phyloP scores from a whole-genome alignment of 257 asterid species.

The Anisodus acutangulus region DNA sequence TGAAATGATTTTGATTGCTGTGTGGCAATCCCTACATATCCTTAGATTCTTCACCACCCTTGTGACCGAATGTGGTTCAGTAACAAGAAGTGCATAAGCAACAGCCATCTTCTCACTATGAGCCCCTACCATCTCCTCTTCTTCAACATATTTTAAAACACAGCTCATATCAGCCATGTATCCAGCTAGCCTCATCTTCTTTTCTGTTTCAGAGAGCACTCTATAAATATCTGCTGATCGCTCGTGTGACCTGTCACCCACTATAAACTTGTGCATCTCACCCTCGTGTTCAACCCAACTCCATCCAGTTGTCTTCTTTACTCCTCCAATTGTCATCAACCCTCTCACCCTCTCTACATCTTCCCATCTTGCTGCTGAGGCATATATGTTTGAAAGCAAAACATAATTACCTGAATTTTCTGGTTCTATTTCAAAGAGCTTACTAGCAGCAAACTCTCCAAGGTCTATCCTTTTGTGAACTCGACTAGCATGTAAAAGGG shows the following conservation, averaged over 20 bases:
- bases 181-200: slow-evolving; percentile 54
- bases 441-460: slow-evolving; percentile 67
- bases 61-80: slow-evolving; percentile 48
- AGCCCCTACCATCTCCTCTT: slow-evolving; percentile 67
- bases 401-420: slow-evolving; percentile 60
- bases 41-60: slow-evolving; percentile 70
- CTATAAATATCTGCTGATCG: slow-evolving; percentile 46
- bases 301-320: slow-evolving; percentile 57
- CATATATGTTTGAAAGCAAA: slow-evolving; percentile 62
- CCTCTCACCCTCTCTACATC: slow-evolving; percentile 60
- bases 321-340: slow-evolving; percentile 53
- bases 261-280: slow-evolving; percentile 55
- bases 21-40: slow-evolving; percentile 72
- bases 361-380: slow-evolving; percentile 63
- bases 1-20: slow-evolving; percentile 64
- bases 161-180: slow-evolving; percentile 59
- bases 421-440: slow-evolving; percentile 70
- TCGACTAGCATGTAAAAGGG: slow-evolving; percentile 64
- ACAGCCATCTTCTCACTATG: slow-evolving; percentile 73
- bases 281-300: slow-evolving; percentile 66
- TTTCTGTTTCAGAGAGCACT: slow-evolving; percentile 43
- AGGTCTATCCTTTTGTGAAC: slow-evolving; percentile 61
- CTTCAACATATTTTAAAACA: slow-evolving; percentile 64
- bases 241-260: slow-evolving; percentile 55
- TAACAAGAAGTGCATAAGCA: slow-evolving; percentile 57